phyloP scores from a whole-genome alignment of 73 alveolate genomes.

The Tetrahymena thermophila region DNA sequence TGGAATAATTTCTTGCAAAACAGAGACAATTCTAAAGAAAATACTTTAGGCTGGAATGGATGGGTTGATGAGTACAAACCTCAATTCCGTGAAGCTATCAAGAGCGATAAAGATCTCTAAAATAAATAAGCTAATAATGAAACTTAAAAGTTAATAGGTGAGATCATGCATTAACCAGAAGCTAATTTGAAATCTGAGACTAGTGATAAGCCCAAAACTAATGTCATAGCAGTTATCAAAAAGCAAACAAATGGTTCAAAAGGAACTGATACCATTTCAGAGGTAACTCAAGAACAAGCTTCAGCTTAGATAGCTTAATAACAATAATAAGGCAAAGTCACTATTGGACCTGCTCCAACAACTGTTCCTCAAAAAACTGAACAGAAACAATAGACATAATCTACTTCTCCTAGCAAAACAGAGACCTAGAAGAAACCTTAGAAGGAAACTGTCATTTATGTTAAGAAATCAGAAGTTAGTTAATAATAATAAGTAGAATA shows the following conservation, averaged over 20 bases:
- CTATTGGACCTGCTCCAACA: background rate
- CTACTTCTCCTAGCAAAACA: background rate
- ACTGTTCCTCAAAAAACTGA: background rate
- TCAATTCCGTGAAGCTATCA: background rate
- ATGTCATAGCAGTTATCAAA: background rate
- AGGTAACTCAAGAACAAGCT: background rate
- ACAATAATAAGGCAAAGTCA: background rate
- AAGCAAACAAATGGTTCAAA: background rate
- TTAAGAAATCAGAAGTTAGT: background rate
- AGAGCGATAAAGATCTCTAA: background rate
- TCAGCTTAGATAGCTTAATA: background rate
- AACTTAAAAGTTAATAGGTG: background rate
- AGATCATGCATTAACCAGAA: background rate
- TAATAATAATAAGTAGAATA: background rate
- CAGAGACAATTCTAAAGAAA: background rate
- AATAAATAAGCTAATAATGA: background rate
- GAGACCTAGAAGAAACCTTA: background rate
- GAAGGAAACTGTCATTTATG: background rate
- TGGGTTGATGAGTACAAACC: background rate
- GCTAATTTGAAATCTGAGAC: background rate
- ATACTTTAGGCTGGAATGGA: background rate
- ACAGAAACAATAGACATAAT: background rate
- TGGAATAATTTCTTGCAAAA: background rate
- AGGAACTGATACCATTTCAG: background rate
- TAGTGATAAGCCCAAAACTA: background rate